Evolutionary conservation across 192 early-diverging fungal genomes (phyloP), one percentile per base, ranked within the genome.

Genomic region (Backusella australiensis): DNA sequence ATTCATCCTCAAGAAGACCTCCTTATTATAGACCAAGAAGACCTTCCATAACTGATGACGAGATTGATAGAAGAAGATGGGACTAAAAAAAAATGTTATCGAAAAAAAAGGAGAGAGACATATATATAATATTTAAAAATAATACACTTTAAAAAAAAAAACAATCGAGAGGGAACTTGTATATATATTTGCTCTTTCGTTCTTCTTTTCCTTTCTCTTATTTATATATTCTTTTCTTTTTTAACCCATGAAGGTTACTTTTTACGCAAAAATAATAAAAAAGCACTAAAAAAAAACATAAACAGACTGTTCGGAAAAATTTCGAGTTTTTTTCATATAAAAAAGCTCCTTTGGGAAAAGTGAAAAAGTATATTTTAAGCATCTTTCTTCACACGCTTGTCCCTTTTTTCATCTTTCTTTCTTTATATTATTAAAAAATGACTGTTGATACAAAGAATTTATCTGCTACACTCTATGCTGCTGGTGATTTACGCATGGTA

Each of bases 41-140:
- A 65, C 65, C 35, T 15, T 42, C 56, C 5, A 41, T 49, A 44
- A 29, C 63, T 1, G 63, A 75, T 65, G 65, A 67, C 2, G 56
- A 70, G 21, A 69, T 34, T 19, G 41, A 42, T 70, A 52, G 59
- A 29, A 73, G 21, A 34, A 49, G 67, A 71, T 77, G 72, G 72
- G 53, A 73, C 5, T 73, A 49, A 44, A 23, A 26, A 26, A 59
- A 23, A 29, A 17, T 14, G 42, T 4, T 17, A 12, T 15, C 1
- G 14, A 44, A 44, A 44, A 44, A 4, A 44, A 44, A 44, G 3
- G 14, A 44, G 2, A 32, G 32, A 32, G 32, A 32, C 32, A 32
- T 32, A 32, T 32, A 32, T 32, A 32, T 32, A 32, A 32, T 32
- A 32, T 32, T 32, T 32, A 44, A 44, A 44, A 12, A 44, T 17